Percentiles rank a stretch among this genome's conserved stretches.
Conservation (phyloP, 2,329 filamentous ascomycete species). For the Diplodia scrobiculata region DNA sequence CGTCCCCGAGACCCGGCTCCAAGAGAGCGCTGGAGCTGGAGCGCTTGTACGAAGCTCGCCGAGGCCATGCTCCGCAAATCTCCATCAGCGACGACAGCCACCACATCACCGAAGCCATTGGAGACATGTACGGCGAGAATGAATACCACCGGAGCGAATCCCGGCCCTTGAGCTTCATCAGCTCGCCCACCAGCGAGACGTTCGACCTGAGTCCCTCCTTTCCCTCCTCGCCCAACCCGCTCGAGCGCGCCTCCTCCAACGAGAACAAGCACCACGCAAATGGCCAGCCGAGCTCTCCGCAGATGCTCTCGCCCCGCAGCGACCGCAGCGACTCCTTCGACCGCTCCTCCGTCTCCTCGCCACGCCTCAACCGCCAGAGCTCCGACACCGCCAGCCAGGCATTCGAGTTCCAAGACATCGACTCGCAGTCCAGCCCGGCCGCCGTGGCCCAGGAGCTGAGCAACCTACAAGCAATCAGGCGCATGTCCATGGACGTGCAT, state of each 20-base stretch:
- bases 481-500: constrained; percentile 92
- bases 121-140: constrained; percentile 82
- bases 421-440: constrained; percentile 85
- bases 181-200: constrained; percentile 56
- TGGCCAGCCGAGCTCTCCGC: constrained; percentile 29
- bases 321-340: constrained; percentile 31
- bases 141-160: constrained; percentile 61
- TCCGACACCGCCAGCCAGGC: constrained; percentile 57
- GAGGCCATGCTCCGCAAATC: constrained; percentile 62
- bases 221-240: constrained; percentile 36
- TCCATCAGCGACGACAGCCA: constrained; percentile 86
- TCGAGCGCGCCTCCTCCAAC: constrained; percentile 33
- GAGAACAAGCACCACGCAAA: constrained; percentile 26
- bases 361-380: constrained; percentile 44
- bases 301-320: constrained; percentile 29
- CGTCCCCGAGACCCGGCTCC: constrained; percentile 38
- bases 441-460: constrained; percentile 90
- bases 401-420: constrained; percentile 77
- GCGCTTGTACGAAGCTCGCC: constrained; percentile 54
- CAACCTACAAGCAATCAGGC: constrained; percentile 84
- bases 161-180: constrained; percentile 75
- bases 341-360: constrained; percentile 42
- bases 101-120: constrained; percentile 92
- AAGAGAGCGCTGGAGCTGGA: constrained; percentile 51
- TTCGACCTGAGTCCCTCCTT: constrained; percentile 39